Base-by-base conservation (phyloP, 169 alveolate species). In the Cryptosporidium bovis region DNA sequence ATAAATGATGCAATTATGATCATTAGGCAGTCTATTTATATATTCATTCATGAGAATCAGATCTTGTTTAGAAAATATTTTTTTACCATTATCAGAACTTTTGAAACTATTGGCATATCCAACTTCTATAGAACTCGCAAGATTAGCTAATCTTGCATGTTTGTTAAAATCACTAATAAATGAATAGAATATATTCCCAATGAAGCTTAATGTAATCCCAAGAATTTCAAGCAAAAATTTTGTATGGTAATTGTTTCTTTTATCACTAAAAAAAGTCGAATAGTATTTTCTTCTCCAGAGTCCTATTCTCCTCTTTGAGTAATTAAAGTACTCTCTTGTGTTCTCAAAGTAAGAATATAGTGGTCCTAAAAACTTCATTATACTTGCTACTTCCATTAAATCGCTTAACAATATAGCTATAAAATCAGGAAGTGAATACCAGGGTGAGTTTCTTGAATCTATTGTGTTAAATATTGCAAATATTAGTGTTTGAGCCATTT, bases 401-500 rank as follows among this genome's bases (percentile, higher is more conserved):
- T 77, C 87, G 8, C 46, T 53, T 3, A 77, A 56, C 8, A 77
- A 48, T 24, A 77, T 20, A 12, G 77, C 44, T 33, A 77, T 62
- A 56, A 77, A 60, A 50, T 77, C 71, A 12, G 87, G 71, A 34
- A 60, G 40, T n/a, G 69, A 60, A 20, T 60, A 77, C 87, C 87
- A 77, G n/a, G 71, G 69, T 2, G 71, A 29, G 31, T 62, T 56
- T 16, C 15, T 60, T 7, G 62, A 27, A 48, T 77, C 71, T 46
- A 77, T 60, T 15, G 77, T 12, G 24, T 77, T 58, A 48, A 20
- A 27, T 13, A 77, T 77, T 3, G 48, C 33, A 60, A 77, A 77
- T 40, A 60, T 34, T 29, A 77, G 29, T n/a, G 87, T 46, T 44
- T 77, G 87, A 56, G 71, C 69, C 20, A 77, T 12, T 51, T 34